Evolutionary conservation across 768 basidiomycete genomes (phyloP).

Genomic region (Trametes cubensis): DNA sequence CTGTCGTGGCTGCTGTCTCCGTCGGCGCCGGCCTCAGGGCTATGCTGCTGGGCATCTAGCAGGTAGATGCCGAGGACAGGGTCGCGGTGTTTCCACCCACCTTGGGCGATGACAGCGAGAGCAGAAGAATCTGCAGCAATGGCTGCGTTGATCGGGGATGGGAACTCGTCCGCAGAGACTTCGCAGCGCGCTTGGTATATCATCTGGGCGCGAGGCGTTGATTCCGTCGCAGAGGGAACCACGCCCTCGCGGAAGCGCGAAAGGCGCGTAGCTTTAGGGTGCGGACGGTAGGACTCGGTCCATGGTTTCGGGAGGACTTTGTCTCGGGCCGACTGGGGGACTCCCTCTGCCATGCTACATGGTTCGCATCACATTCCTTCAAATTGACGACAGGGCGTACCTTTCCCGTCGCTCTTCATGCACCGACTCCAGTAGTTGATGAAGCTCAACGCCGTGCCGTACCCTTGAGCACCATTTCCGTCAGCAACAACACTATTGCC

Average conservation of each 20-base stretch:
- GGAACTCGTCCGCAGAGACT: slow-evolving; percentile 26
- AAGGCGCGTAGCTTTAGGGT: slow-evolving; percentile 36
- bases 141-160: slow-evolving; percentile 25
- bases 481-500: neutral
- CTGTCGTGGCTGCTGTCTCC: neutral
- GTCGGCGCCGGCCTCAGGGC: neutral
- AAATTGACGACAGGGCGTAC: neutral
- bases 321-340: neutral
- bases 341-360: too few relatives aligned
- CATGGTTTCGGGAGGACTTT: neutral
- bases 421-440: too few relatives aligned
- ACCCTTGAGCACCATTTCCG: too few relatives aligned
- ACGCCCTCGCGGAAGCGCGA: slow-evolving; percentile 38
- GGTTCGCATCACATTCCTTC: too few relatives aligned
- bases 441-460: too few relatives aligned
- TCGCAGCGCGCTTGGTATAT: slow-evolving; percentile 43
- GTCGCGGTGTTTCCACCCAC: slow-evolving; percentile 40
- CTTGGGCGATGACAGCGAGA: slow-evolving; percentile 29
- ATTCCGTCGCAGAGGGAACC: slow-evolving; percentile 20
- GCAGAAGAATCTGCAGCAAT: slow-evolving; percentile 31
- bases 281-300: slow-evolving; percentile 28
- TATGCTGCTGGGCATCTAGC: slow-evolving; percentile 22
- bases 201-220: slow-evolving; percentile 32
- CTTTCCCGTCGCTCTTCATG: too few relatives aligned
- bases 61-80: slow-evolving; percentile 34